Evolutionary conservation across 2,329 filamentous ascomycete genomes (phyloP).

Genomic region (Chaetothyriales sp.): DNA sequence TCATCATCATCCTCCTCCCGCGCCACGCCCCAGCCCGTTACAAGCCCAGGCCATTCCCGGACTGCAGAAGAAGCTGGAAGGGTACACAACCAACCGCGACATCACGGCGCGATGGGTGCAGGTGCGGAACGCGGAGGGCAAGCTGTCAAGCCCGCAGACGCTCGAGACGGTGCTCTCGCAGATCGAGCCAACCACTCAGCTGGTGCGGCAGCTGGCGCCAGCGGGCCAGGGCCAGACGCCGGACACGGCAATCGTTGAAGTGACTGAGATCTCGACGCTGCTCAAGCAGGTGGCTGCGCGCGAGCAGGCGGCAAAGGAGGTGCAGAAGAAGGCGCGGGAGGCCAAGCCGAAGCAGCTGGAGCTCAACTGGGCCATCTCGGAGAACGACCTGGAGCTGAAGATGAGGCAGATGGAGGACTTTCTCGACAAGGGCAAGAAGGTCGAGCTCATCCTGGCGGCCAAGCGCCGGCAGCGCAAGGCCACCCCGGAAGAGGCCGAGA

Average conservation of each 20-base stretch:
- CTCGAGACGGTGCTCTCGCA: conserved; percentile 21
- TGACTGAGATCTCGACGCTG: conserved; percentile 45
- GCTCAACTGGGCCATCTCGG: conserved; percentile 72
- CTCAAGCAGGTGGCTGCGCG: conserved; percentile 29
- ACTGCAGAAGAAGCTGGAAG: conserved; percentile 6
- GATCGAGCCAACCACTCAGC: conserved; percentile 36
- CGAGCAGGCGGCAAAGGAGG: conserved; percentile 23
- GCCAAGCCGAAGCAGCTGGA: conserved; percentile 58
- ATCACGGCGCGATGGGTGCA: conserved; percentile 10
- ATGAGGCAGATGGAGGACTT: conserved; percentile 54
- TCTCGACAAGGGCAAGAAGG: conserved; percentile 55
- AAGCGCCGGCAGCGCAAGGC: conserved; percentile 50
- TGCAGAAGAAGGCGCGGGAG: conserved; percentile 23
- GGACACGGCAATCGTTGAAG: conserved; percentile 50
- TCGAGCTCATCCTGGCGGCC: conserved; percentile 56
- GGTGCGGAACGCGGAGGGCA: conserved; percentile 1
- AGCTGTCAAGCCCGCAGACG: conserved; percentile 8
- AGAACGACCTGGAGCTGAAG: conserved; percentile 58
- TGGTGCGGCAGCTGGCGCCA: conserved; percentile 35
- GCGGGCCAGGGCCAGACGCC: conserved; percentile 16
- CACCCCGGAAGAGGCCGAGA: conserved; percentile 44
- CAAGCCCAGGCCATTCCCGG: neutral
- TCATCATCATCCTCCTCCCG: neutral
- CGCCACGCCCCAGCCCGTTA: neutral
- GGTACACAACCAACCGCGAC: conserved; percentile 12